Base-by-base conservation (phyloP, 176 grass and related monocot species). In the Otatea glauca region DNA sequence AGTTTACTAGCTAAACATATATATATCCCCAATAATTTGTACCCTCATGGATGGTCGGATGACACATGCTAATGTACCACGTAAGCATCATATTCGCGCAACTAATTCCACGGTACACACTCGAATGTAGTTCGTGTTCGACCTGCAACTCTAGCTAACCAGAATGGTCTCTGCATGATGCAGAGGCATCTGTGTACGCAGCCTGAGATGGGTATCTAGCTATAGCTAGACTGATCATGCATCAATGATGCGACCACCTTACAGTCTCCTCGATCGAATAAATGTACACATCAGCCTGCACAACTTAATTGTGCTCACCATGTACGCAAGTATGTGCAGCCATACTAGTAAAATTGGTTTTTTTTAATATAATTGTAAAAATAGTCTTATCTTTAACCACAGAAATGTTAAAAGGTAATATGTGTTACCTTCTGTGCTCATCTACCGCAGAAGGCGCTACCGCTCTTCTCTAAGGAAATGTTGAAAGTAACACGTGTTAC, bases 81-180 rank as follows among this genome's bases (percentile, higher is more conserved):
- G 54, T 76, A 70, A 53, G 64, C 72, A 88, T 83, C 79, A 2
- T 4, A 81, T 75, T 70, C 66, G 34, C 65, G 6, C 37, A 81
- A 81, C 34, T 42, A 39, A 29, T 51, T 74, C 51, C 18, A 78
- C 50, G 2, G 47, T 21, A 54, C 71, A 20, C 2, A 16, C 27
- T 15, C 13, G 27, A 65, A 17, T 12, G 14, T 9, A 35, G 21
- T 25, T 53, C 23, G 9, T 21, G 59, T 48, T 65, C 16, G 37
- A 56, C 32, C 5, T 61, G 54, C 21, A 61, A 77, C 37, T 77
- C 61, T 25, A 60, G 53, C 49, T 21, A 55, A 38, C 55, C 29
- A 75, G 29, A 37, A 75, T 60, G 20, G 53, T 16, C 47, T 58
- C 18, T 16, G 21, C 35, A 42, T 41, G 35, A 43, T 76, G 9